Conservation (phyloP, 148 eudicot genomes). For the Nepenthes mirabilis region DNA sequence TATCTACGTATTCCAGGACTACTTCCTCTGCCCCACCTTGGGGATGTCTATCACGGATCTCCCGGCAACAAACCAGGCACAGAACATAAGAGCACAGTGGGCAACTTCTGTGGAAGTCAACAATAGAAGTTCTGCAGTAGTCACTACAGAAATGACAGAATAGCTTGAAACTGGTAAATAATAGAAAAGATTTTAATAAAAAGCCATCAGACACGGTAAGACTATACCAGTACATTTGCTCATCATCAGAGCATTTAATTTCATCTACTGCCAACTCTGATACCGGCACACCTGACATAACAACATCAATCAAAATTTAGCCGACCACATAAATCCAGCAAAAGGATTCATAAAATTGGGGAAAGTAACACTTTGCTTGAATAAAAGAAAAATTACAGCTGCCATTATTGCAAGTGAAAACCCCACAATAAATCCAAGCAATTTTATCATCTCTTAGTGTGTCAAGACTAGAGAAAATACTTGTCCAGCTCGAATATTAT, state of each 20-base stretch:
- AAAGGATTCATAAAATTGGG: not conserved
- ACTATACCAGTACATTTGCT: constrained; percentile 31
- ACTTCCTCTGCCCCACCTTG: constrained; percentile 27
- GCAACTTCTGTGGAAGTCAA: constrained; percentile 44
- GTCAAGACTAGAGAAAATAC: too few species aligned
- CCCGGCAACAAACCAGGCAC: constrained; percentile 48
- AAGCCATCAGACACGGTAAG: not conserved
- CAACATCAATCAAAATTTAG: not conserved
- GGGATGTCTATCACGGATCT: constrained; percentile 33
- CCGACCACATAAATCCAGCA: not conserved
- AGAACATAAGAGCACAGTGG: constrained; percentile 32
- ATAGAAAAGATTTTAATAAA: not conserved
- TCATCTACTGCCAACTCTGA: constrained; percentile 14
- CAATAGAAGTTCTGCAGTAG: constrained; percentile 40
- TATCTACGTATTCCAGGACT: constrained; percentile 18
- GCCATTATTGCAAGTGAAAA: too few species aligned
- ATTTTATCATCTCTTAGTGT: too few species aligned
- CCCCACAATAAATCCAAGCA: too few species aligned
- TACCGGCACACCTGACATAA: constrained; percentile 16
- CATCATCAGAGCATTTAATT: constrained; percentile 7
- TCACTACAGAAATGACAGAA: constrained; percentile 26
- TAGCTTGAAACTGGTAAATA: not conserved
- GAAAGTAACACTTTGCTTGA: not conserved
- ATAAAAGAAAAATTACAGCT: too few species aligned
- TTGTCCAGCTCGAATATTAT: too few species aligned